Conservation (phyloP, 2,329 filamentous ascomycete species). For the Tolypocladium ovalisporum region DNA sequence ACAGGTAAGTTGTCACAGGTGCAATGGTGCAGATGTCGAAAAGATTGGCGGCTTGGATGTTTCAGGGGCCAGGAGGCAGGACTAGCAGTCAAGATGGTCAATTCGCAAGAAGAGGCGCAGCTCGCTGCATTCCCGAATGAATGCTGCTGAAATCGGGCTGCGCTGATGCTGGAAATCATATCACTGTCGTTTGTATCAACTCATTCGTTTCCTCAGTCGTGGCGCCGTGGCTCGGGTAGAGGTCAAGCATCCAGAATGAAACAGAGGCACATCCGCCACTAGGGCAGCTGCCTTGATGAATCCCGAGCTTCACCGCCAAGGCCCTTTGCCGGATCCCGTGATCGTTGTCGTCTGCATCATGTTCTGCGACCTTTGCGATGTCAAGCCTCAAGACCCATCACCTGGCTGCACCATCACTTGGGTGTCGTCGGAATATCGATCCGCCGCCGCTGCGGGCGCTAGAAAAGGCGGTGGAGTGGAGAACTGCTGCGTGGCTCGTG, state of each 20-base stretch:
- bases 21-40: neutral
- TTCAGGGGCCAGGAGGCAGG: no score
- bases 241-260: no score
- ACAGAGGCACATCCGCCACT: neutral
- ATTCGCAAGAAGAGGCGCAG: no score
- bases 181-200: no score
- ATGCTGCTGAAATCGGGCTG: no score
- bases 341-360: neutral
- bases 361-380: neutral
- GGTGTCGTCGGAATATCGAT: neutral
- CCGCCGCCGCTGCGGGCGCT: neutral
- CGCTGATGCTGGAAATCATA: no score
- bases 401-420: neutral
- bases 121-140: no score
- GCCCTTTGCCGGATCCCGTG: neutral
- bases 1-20: neutral
- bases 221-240: no score
- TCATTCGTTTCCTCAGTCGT: no score
- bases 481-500: neutral
- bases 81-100: no score
- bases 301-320: neutral
- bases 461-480: neutral
- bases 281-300: neutral
- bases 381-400: neutral
- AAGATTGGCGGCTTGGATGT: no score